Base-by-base conservation (phyloP, 176 grass and related monocot genomes). In the Saccharum spontaneum region DNA sequence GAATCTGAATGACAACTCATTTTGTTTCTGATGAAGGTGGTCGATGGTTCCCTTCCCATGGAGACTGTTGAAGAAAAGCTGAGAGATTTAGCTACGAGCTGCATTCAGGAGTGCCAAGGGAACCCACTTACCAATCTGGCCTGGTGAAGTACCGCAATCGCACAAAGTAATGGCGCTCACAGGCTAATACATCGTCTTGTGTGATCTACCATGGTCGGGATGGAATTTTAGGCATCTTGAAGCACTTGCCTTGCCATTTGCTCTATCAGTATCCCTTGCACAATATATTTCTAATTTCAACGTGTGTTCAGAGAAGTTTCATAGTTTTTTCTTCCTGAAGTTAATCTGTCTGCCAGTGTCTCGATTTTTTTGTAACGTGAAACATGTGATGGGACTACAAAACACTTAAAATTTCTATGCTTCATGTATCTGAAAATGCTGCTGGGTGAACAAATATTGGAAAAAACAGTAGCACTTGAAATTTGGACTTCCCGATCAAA, bases 1-100 rank as follows among this genome's bases (percentile, higher is more conserved):
- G 20, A n/a, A 44, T 23, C 36, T 38, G 24, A 54, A 34, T 31
- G 38, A 63, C 5, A 16, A 72, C 49, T 78, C 9, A 10, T 48
- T 48, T 44, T 86, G 41, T 86, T 84, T 75, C 63, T 66, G 28
- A 60, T 75, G 48, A 67, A 98, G 93, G 66, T 95, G 55, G 66
- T 95, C 46, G 89, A 95, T 43, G 93, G 89, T 46, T 92, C 75
- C 86, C 89, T 92, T 66, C 79, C 90, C 60, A 87, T 98, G 78
- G 97, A 98, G 36, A 48, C 79, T 20, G 86, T 98, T 77, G 93
- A 95, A 81, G 78, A 82, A 79, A 89, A 92, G 78, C 50, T 95
- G 26, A 89, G 84, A 68, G 88, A 94, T 65, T 62, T 94, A 38
- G 89, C 87, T 6, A 79, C 87, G 78, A 78, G 77, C 67, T 89